Base-by-base conservation (phyloP, 2,329 filamentous ascomycete species). In the Diaporthe velutina region DNA sequence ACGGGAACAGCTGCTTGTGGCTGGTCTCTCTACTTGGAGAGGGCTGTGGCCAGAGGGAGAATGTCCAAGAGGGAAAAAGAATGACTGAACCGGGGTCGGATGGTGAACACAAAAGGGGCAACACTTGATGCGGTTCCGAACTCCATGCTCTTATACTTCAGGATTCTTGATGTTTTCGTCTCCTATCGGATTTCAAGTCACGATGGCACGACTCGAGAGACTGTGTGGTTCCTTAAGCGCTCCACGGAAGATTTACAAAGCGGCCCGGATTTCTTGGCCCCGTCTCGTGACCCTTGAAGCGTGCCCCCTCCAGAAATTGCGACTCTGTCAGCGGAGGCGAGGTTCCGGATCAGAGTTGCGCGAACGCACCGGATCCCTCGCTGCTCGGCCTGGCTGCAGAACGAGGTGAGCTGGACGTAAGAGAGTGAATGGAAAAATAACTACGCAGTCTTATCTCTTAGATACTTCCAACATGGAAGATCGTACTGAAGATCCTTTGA, bases 161-260 rank as follows among this genome's bases (percentile, higher is more conserved):
- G 5, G 2, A 15, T 33, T 15, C 17, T 30, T 48, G 1, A 10
- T 48, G 5, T 30, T 64, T 13, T 42, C 57, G 28, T 17, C 5
- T 38, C 35, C 10, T 38, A 6, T 60, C 9, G 25, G 30, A 12
- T 45, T 6, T 6, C n/a, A 64, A 19, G 38, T 30, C 25, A 10
- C 58, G 25, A 38, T 64, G 38, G n/a, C 38, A 30, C 58, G 58
- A 64, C 15, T 64, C 38, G 58, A 28, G 58, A 25, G 45, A 22
- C 17, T 30, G 2, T 22, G 15, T 64, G 4, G 12, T 3, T 30
- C 33, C 25, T 12, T 33, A 64, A 64, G 60, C 60, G 60, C 40
- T 17, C 60, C 60, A 64, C 40, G 60, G 60, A 64, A 64, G 10
- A 64, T n/a, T 64, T 33, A 22, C 60, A n/a, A 9, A 33, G 17